Conservation (phyloP, 2,329 filamentous ascomycete species). For the Didymosphaeria variabile region DNA sequence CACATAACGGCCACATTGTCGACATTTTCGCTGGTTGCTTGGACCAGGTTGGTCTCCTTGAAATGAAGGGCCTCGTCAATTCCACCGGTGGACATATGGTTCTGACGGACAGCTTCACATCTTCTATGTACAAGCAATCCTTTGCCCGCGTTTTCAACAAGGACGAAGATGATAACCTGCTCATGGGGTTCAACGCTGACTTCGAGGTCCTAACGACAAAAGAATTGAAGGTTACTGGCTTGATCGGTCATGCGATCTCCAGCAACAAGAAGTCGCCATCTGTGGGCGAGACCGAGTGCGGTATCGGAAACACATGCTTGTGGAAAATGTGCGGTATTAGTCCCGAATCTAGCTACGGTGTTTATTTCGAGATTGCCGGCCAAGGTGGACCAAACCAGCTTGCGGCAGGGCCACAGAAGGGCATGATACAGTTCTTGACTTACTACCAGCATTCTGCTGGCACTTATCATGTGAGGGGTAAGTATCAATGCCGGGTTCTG, state of each 20-base stretch:
- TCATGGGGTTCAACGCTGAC: conserved; percentile 98
- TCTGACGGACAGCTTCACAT: conserved; percentile 96
- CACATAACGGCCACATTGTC: conserved; percentile 96
- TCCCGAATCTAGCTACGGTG: conserved; percentile 88
- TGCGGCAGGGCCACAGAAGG: conserved; percentile 87
- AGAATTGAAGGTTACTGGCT: conserved; percentile 95
- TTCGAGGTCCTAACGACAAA: conserved; percentile 97
- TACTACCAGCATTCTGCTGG: conserved; percentile 98
- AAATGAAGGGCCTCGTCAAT: conserved; percentile 98
- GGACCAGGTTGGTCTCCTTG: conserved; percentile 93
- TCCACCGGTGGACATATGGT: conserved; percentile 98
- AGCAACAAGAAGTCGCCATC: conserved; percentile 98
- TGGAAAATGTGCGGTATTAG: conserved; percentile 99
- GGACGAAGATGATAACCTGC: conserved; percentile 89
- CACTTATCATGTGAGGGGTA: conserved; percentile 84
- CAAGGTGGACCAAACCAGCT: conserved; percentile 87
- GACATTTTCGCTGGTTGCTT: conserved; percentile 98
- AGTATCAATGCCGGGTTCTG: not conserved
- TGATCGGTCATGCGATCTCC: conserved; percentile 96
- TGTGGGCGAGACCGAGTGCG: conserved; percentile 96
- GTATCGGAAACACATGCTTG: conserved; percentile 97
- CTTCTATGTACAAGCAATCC: conserved; percentile 99
- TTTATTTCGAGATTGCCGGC: conserved; percentile 97
- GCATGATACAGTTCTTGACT: conserved; percentile 97
- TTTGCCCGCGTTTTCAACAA: conserved; percentile 98